Percentiles rank a stretch among this genome's conserved stretches.
Evolutionary conservation across 805 yeast genomes (phyloP).

Genomic region (Wickerhamomyces queroliae): DNA sequence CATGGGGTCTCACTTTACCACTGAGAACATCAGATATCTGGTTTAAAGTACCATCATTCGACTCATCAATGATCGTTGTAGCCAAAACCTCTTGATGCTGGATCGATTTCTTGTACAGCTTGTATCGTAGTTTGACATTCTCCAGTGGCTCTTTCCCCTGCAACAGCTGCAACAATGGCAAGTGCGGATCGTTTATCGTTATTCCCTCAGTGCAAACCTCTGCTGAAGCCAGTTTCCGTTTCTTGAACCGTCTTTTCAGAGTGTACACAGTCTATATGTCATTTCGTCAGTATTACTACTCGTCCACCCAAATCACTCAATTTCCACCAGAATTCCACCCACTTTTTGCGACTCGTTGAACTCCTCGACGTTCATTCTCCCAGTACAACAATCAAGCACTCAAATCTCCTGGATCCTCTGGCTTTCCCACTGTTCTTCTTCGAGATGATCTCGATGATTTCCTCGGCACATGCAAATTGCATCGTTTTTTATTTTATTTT

Average conservation of each 20-base stretch:
- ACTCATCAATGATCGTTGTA: conserved; percentile 11
- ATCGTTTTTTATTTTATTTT: too few relatives aligned
- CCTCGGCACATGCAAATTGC: neutral
- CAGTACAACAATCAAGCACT: neutral
- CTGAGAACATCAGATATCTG: conserved; percentile 8
- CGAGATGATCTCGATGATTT: too few relatives aligned
- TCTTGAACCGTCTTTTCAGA: conserved; percentile 7
- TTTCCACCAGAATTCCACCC: neutral
- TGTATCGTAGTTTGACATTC: conserved; percentile 11
- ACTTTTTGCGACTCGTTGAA: conserved; percentile 15
- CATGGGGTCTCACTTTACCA: neutral
- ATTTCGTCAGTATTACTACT: neutral
- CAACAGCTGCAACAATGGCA: conserved; percentile 13
- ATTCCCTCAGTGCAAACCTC: conserved; percentile 14
- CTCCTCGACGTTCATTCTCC: conserved; percentile 3
- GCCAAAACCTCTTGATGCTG: conserved; percentile 11
- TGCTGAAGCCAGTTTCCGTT: conserved; percentile 2
- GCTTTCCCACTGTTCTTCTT: neutral
- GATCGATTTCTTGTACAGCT: conserved; percentile 7
- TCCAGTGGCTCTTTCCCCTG: conserved; percentile 14
- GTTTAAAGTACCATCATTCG: conserved; percentile 8
- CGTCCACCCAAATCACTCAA: neutral
- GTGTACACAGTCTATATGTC: conserved; percentile 17
- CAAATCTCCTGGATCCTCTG: neutral
- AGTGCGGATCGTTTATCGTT: neutral